phyloP scores from a whole-genome alignment of 2,329 filamentous ascomycete genomes.

The Talaromyces rugulosus region DNA sequence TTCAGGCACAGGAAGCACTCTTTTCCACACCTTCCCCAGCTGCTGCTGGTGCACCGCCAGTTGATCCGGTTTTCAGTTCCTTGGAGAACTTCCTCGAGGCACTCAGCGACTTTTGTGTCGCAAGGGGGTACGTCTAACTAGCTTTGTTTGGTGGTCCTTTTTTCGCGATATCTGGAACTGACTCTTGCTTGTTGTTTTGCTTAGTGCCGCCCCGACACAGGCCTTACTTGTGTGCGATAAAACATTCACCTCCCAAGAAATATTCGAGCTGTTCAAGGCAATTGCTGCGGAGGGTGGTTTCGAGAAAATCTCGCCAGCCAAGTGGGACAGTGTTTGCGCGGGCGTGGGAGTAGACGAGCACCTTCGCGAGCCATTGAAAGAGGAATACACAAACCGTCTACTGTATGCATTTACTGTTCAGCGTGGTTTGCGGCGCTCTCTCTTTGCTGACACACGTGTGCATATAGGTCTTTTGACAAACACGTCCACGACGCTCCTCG shows the following conservation, averaged over 20 bases:
- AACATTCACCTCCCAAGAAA: neutral
- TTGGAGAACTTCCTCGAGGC: neutral
- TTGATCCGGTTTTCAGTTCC: neutral
- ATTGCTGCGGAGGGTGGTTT: neutral
- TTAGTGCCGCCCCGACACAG: neutral
- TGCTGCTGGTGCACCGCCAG: neutral
- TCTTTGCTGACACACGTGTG: neutral
- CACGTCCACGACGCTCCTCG: neutral
- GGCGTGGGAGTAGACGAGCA: neutral
- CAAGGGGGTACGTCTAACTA: constrained; percentile 11
- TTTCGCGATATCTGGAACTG: neutral
- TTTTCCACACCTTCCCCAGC: neutral
- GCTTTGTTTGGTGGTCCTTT: neutral
- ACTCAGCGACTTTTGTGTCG: constrained; percentile 1
- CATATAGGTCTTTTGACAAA: neutral
- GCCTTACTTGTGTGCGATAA: neutral
- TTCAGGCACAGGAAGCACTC: neutral
- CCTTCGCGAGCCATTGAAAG: neutral
- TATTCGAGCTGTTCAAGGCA: neutral
- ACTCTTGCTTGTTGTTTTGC: neutral
- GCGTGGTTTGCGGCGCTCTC: neutral
- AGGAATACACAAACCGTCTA: neutral
- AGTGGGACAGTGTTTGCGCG: neutral
- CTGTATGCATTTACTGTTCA: neutral
- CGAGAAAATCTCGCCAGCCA: neutral